phyloP scores from a whole-genome alignment of 2,329 filamentous ascomycete species.

The Lasiodiplodia theobromae region DNA sequence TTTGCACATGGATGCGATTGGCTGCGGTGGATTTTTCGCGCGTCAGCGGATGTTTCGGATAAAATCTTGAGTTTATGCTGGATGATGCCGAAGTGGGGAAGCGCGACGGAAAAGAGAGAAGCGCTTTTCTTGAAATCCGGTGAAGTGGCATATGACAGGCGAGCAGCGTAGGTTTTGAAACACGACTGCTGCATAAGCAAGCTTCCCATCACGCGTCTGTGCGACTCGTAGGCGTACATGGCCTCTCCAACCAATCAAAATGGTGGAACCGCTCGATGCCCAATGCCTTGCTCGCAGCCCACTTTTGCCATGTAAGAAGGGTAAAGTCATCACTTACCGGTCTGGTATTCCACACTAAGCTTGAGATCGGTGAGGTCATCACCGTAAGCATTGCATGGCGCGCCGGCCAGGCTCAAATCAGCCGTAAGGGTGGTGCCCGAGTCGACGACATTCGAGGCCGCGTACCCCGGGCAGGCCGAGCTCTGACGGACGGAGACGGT shows the following conservation, averaged over 20 bases:
- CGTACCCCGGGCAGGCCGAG: constrained; percentile 69
- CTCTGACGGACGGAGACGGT: constrained; percentile 17
- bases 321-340: constrained; percentile 50
- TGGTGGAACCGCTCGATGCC: not conserved
- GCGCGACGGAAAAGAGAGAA: not conserved
- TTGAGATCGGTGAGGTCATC: constrained; percentile 63
- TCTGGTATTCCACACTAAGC: constrained; percentile 68
- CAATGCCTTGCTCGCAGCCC: not conserved
- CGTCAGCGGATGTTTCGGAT: constrained; percentile 31
- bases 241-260: not conserved
- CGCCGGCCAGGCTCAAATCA: constrained; percentile 72
- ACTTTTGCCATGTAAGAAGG: not conserved
- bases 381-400: constrained; percentile 68
- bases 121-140: not conserved
- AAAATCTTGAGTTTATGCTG: not conserved
- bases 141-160: not conserved
- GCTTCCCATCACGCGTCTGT: constrained; percentile 9
- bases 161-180: constrained; percentile 15
- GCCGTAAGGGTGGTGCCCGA: constrained; percentile 68
- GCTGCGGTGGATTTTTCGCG: constrained; percentile 51
- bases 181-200: constrained; percentile 8
- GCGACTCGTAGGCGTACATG: constrained; percentile 6
- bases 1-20: constrained; percentile 75
- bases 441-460: constrained; percentile 65
- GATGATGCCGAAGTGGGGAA: constrained; percentile 4